phyloP scores from a whole-genome alignment of 495 filamentous ascomycete genomes.

The Aspergillus cavernicola region DNA sequence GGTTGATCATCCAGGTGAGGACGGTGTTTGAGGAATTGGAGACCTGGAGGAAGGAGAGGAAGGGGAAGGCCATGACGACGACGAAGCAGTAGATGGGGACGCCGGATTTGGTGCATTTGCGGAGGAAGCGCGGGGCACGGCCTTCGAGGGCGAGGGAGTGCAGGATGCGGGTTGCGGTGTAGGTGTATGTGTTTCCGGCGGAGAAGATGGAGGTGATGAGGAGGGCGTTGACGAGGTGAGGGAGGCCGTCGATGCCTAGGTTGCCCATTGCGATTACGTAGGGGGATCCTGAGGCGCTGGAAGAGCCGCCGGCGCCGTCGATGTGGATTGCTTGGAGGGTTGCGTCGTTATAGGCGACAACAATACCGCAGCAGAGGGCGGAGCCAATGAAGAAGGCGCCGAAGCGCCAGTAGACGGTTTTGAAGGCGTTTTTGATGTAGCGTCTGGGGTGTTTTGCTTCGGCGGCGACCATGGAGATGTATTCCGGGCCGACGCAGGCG shows the following conservation, averaged over 20 bases:
- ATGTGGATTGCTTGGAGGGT: constrained; percentile 33
- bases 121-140: constrained; percentile 52
- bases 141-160: constrained; percentile 54
- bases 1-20: constrained; percentile 31
- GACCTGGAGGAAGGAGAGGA: constrained; percentile 42
- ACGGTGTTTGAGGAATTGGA: constrained; percentile 24
- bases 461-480: constrained; percentile 74
- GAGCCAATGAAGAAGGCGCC: constrained; percentile 70
- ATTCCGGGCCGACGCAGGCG: constrained; percentile 59
- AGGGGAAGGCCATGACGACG: constrained; percentile 41
- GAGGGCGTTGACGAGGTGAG: constrained; percentile 70
- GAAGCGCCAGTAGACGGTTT: constrained; percentile 68
- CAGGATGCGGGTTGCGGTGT: constrained; percentile 62
- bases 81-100: constrained; percentile 42
- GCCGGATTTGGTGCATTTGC: constrained; percentile 35
- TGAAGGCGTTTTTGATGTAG: constrained; percentile 54
- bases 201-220: constrained; percentile 63
- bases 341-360: constrained; percentile 56
- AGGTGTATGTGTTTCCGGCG: constrained; percentile 72
- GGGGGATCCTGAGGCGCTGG: constrained; percentile 58
- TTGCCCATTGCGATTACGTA: constrained; percentile 58
- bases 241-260: constrained; percentile 59
- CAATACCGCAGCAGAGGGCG: constrained; percentile 62
- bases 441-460: constrained; percentile 67
- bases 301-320: constrained; percentile 35